Conservation (phyloP, 257 asterid genomes). For the Rhazya stricta region DNA sequence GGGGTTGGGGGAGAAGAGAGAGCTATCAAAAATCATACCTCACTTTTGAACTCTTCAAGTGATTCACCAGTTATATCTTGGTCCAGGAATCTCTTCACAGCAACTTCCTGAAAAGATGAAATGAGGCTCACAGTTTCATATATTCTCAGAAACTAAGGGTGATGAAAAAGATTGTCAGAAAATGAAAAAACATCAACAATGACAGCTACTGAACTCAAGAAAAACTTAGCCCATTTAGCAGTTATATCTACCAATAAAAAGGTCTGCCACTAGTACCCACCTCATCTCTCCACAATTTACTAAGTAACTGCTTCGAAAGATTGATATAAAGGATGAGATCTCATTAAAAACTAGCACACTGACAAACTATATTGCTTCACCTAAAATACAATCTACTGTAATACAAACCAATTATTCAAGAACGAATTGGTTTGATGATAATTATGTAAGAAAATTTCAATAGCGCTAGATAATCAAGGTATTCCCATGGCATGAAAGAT, state of each 20-base stretch:
- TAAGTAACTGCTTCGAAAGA: not conserved
- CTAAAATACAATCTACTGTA: not conserved
- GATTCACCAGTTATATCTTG: slow-evolving; percentile 86
- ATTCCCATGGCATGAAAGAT: slow-evolving; percentile 2
- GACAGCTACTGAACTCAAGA: not conserved
- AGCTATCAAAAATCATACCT: slow-evolving; percentile 47
- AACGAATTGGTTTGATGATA: not conserved
- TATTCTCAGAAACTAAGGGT: slow-evolving; percentile 17
- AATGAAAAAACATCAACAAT: slow-evolving; percentile 1
- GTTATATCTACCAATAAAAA: not conserved
- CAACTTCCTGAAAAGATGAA: slow-evolving; percentile 76
- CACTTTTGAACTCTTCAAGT: slow-evolving; percentile 93
- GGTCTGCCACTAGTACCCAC: not conserved
- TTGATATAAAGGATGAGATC: not conserved
- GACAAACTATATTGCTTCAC: not conserved
- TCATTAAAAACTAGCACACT: not conserved
- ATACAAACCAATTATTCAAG: not conserved
- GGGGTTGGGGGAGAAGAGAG: not conserved
- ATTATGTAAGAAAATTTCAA: not conserved
- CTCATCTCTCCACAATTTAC: not conserved
- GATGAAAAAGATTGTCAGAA: slow-evolving; percentile 12
- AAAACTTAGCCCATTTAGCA: not conserved
- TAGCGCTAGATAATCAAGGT: not conserved
- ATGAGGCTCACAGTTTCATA: slow-evolving; percentile 22
- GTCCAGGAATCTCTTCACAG: slow-evolving; percentile 90